Base-by-base conservation (phyloP, 106 monocot species). In the Dactylorhiza incarnata region DNA sequence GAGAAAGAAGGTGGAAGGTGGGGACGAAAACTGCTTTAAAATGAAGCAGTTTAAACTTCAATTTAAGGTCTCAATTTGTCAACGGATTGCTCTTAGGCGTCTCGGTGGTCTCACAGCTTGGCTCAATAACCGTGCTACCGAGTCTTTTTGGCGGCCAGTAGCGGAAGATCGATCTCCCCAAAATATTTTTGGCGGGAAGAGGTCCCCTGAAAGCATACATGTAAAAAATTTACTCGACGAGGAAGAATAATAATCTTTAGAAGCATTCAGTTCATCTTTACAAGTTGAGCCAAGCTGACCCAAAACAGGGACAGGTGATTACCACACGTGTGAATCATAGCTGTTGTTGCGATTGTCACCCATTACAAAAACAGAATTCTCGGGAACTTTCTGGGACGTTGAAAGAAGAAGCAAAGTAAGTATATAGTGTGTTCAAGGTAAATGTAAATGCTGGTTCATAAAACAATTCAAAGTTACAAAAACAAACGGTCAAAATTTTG, bases 341-440 rank as follows among this genome's bases (percentile, higher is more conserved):
- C 97, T 99, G 74, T 99, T 99, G 83, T 99, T 99, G 66, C 97
- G 89, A 71, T 99, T 99, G 66, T 99, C 97, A 20, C 97, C 94
- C 97, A 99, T 99, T 70, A 99, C 97, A 72, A 99, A 94, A 3
- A 99, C 91, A 3, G 78, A 86, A 55, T 85, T 86, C 72, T 99
- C 77, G 3, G 97, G 94, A 17, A 99, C 91, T 78, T 83, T 72
- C 96, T 96, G 87, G 12, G 29, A 65, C 71, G 81, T 50, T 2
- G 14, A 43, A 50, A 80, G 53, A 53, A 58, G 17, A 61, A n/a
- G 17, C 9, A 11, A 22, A 71, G 47, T 71, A 2, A 71, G 48
- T 4, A 45, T 48, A 55, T 55, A 37, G 19, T 55, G 55, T 55
- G 7, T 24, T 26, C 5, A 29, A 29, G 65, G 4, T 12, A 65